These are phyloP conservation scores for Colletotrichum eremochloae DNA, from an alignment of 2,329 filamentous ascomycete genomes.

Conservation along the genomic window DNA sequence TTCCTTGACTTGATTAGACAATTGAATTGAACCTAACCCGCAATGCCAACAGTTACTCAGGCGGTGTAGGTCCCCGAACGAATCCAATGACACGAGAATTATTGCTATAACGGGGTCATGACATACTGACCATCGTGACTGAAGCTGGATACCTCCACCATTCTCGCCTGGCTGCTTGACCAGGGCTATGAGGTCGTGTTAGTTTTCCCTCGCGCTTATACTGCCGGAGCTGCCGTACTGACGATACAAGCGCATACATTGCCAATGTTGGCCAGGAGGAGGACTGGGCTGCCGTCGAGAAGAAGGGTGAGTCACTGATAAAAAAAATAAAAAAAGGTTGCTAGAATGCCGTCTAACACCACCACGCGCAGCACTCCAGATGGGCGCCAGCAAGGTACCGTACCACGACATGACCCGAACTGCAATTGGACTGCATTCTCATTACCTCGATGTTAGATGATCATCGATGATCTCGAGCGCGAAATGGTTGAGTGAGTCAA, in stretches of 20 bases:
- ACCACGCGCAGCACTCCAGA: constrained; percentile 36
- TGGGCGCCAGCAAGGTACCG: constrained; percentile 41
- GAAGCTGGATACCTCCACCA: constrained; percentile 40
- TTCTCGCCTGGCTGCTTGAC: constrained; percentile 39
- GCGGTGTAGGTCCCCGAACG: background rate
- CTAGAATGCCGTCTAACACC: background rate
- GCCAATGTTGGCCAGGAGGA: constrained; percentile 80
- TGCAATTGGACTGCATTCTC: background rate
- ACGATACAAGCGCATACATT: background rate
- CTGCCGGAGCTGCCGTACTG: background rate
- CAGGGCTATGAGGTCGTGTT: background rate
- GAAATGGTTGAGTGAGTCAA: constrained; percentile 73
- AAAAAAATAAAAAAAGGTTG: no score
- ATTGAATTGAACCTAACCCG: background rate
- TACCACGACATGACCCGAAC: background rate
- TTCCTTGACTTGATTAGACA: background rate
- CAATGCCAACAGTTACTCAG: background rate
- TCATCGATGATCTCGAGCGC: constrained; percentile 72
- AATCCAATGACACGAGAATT: background rate
- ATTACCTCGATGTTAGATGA: constrained; percentile 51
- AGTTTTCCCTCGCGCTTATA: background rate
- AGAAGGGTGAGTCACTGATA: constrained; percentile 66
- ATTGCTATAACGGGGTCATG: background rate
- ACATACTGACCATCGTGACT: background rate
- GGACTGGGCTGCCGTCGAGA: constrained; percentile 77